Percentiles rank a stretch among this genome's conserved stretches.
Conservation (phyloP, 805 yeast species). For the Teunomyces funiuensis region DNA sequence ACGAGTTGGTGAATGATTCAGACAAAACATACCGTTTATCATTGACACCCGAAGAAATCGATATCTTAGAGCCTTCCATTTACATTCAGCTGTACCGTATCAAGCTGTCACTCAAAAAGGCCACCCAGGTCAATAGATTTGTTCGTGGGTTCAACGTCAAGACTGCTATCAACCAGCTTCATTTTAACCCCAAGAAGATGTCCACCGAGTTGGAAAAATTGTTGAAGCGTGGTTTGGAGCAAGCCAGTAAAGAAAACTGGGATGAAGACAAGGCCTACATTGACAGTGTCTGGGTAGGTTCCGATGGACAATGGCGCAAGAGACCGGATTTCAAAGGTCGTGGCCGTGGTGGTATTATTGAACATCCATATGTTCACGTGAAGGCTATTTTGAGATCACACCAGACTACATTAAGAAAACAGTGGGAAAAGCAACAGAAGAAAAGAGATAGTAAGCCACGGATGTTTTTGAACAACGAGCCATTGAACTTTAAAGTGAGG, state of each 20-base stretch:
- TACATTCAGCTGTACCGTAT: conserved; percentile 77
- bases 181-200: conserved; percentile 78
- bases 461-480: conserved; percentile 44
- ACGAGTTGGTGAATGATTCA: conserved; percentile 44
- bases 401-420: conserved; percentile 59
- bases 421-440: conserved; percentile 56
- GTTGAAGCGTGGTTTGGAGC: conserved; percentile 68
- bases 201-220: conserved; percentile 76
- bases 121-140: conserved; percentile 74
- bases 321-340: conserved; percentile 84
- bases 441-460: conserved; percentile 52
- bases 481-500: conserved; percentile 42
- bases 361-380: conserved; percentile 77
- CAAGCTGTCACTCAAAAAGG: conserved; percentile 86
- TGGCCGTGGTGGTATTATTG: conserved; percentile 80
- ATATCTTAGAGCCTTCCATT: conserved; percentile 84
- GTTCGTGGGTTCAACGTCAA: conserved; percentile 68
- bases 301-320: conserved; percentile 74
- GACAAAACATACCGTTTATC: conserved; percentile 55
- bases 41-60: conserved; percentile 64
- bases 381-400: conserved; percentile 72
- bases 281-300: conserved; percentile 86
- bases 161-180: conserved; percentile 88
- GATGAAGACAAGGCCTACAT: conserved; percentile 65
- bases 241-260: conserved; percentile 61